These are phyloP conservation scores for Quercus gilva DNA, from an alignment of 306 rosid species.

Conservation along the genomic window DNA sequence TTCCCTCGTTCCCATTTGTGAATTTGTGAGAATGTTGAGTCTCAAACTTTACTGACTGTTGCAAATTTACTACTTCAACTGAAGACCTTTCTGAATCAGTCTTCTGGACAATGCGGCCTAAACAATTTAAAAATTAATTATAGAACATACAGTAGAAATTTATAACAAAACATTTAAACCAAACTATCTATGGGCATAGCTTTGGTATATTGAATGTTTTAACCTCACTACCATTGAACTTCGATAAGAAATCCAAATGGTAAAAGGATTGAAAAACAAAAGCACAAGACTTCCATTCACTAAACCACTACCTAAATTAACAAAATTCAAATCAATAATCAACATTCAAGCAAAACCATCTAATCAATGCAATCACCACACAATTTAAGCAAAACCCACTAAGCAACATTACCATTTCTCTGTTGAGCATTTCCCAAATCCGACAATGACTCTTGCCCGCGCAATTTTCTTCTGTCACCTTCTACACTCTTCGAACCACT, in stretches of 20 bases:
- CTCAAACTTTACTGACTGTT: slow-evolving; percentile 32
- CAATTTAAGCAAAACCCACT: slow-evolving; percentile 7
- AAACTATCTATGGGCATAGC: too few relatives aligned
- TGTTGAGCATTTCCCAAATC: slow-evolving; percentile 22
- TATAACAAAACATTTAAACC: too few relatives aligned
- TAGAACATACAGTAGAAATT: background rate
- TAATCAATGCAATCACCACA: background rate
- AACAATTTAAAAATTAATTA: slow-evolving; percentile 32
- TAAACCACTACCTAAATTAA: background rate
- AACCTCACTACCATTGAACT: background rate
- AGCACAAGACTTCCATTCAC: background rate
- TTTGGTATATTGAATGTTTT: too few relatives aligned
- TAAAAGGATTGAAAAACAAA: background rate
- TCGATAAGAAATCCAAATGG: background rate
- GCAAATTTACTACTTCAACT: slow-evolving; percentile 32
- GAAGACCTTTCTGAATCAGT: slow-evolving; percentile 35
- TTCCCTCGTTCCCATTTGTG: slow-evolving; percentile 27
- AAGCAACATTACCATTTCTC: slow-evolving; percentile 50
- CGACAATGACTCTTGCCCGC: background rate
- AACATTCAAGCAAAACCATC: slow-evolving; percentile 15
- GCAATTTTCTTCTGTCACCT: too few relatives aligned
- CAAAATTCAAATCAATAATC: background rate
- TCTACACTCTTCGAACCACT: slow-evolving; percentile 7
- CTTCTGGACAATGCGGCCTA: slow-evolving; percentile 50
- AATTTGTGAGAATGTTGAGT: slow-evolving; percentile 18